Percentiles rank a stretch among this genome's conserved stretches.
phyloP scores from a whole-genome alignment of 2,329 filamentous ascomycete genomes.

The Aureobasidium uvarum region DNA sequence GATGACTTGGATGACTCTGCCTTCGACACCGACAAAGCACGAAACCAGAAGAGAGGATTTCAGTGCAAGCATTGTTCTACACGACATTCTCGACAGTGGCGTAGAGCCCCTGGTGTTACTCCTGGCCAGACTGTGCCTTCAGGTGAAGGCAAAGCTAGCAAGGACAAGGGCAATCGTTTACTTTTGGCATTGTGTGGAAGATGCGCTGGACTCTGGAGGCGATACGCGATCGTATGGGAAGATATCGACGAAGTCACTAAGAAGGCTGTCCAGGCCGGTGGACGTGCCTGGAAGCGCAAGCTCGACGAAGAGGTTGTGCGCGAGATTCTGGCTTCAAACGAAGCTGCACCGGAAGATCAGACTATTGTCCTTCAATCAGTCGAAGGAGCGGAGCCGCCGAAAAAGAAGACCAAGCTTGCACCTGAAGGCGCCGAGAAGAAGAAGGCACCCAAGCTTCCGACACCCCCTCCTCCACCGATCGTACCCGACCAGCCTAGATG shows the following conservation, averaged over 20 bases:
- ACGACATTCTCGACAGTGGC: slow-evolving; percentile 82
- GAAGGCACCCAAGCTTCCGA: slow-evolving; percentile 53
- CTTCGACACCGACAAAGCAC: slow-evolving; percentile 85
- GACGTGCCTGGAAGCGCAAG: slow-evolving; percentile 80
- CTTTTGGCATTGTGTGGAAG: slow-evolving; percentile 83
- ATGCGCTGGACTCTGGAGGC: slow-evolving; percentile 90
- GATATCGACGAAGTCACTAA: slow-evolving; percentile 87
- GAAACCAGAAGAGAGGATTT: slow-evolving; percentile 75
- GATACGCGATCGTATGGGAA: slow-evolving; percentile 95
- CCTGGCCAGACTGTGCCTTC: slow-evolving; percentile 67
- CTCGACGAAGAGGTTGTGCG: slow-evolving; percentile 91
- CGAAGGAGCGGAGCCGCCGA: slow-evolving; percentile 50
- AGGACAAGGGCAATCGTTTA: slow-evolving; percentile 73
- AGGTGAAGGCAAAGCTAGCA: slow-evolving; percentile 62
- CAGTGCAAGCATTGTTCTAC: slow-evolving; percentile 91
- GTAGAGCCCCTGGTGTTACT: slow-evolving; percentile 75
- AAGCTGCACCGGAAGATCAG: slow-evolving; percentile 40
- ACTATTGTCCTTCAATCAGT: slow-evolving; percentile 31
- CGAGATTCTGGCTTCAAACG: slow-evolving; percentile 65
- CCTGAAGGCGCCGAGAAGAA: slow-evolving; percentile 58
- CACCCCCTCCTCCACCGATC: slow-evolving; percentile 61
- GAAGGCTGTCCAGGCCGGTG: slow-evolving; percentile 79
- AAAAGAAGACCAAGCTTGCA: slow-evolving; percentile 60
- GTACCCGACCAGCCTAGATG: slow-evolving; percentile 76
- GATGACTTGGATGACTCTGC: slow-evolving; percentile 93